Evolutionary conservation across 768 basidiomycete species (phyloP).

Genomic region (Mycena vitilis): DNA sequence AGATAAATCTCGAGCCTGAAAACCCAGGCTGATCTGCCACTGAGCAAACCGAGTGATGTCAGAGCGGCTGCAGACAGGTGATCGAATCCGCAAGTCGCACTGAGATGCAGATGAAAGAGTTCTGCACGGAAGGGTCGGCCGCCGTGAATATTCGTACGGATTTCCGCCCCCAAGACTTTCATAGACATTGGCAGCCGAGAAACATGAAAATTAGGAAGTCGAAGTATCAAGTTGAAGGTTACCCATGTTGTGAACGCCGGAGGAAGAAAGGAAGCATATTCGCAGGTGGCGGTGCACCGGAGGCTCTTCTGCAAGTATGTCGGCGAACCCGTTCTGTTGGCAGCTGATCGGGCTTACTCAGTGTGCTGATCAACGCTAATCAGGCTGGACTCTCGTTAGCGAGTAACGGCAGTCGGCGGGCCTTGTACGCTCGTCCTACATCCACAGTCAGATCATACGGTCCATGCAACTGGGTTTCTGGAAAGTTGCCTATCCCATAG

Average conservation of each 20-base stretch:
- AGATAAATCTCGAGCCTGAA: conserved; percentile 10
- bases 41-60: conserved; percentile 21
- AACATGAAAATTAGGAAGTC: conserved; percentile 29
- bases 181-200: neutral
- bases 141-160: too few relatives aligned
- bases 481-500: neutral
- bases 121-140: neutral
- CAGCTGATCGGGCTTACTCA: conserved; percentile 30
- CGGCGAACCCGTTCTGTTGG: conserved; percentile 30
- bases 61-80: conserved; percentile 2
- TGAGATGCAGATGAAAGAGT: conserved; percentile 7
- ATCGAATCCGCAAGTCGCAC: conserved; percentile 14
- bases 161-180: neutral
- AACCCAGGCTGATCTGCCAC: conserved; percentile 7
- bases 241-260: conserved; percentile 20
- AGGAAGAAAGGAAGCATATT: conserved; percentile 29
- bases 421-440: neutral
- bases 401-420: conserved; percentile 16
- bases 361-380: conserved; percentile 19
- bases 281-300: conserved; percentile 24
- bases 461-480: conserved; percentile 9
- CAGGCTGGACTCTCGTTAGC: neutral
- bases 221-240: conserved; percentile 29
- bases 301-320: conserved; percentile 22
- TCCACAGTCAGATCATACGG: neutral